Evolutionary conservation across 192 early-diverging fungal genomes (phyloP), one percentile per base, ranked within the genome.

Genomic region (Linderina pennispora): DNA sequence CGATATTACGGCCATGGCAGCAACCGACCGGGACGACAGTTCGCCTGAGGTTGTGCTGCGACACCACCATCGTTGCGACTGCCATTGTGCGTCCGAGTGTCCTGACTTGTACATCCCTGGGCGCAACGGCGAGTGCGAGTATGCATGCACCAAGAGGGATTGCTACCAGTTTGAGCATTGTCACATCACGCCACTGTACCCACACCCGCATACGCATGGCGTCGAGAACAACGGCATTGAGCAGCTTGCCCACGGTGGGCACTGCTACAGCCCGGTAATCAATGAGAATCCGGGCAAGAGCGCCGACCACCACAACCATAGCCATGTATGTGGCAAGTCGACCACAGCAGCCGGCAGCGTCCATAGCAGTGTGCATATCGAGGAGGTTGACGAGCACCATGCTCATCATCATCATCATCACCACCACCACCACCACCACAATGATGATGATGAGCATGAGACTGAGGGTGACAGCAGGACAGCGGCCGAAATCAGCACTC

Each of bases 81-180:
- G 41, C 15, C 15, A 26, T 21, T 5, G 13, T 23, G 3, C 23
- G 41, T 43, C 15, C 23, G n/a, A 9, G 23, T n/a, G 41, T n/a
- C 13, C 23, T 31, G 28, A 31, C 11, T 11, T 31, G 11, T 31
- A 31, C 11, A 31, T 31, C 11, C 28, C 28, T 31, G 28, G 17
- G 22, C 22, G 2, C 44, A 36, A n/a, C 10, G 46, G 58, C 52
- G 31, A 41, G 13, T 59, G 64, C 39, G 64, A 67, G 48, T 67
- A 67, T 26, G 64, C 64, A 3, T 67, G 64, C 31, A 55, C 46
- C 9, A 41, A 55, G 36, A 43, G 50, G 9, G 37, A 43, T 7
- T 67, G 64, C 48, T 67, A 51, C 25, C n/a, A 42, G 43, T 18
- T 58, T 18, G 64, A 67, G 44, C 64, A 67, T 36, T 67, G 64